Base-by-base conservation (phyloP, 441 rosid species). In the Adansonia grandidieri region DNA sequence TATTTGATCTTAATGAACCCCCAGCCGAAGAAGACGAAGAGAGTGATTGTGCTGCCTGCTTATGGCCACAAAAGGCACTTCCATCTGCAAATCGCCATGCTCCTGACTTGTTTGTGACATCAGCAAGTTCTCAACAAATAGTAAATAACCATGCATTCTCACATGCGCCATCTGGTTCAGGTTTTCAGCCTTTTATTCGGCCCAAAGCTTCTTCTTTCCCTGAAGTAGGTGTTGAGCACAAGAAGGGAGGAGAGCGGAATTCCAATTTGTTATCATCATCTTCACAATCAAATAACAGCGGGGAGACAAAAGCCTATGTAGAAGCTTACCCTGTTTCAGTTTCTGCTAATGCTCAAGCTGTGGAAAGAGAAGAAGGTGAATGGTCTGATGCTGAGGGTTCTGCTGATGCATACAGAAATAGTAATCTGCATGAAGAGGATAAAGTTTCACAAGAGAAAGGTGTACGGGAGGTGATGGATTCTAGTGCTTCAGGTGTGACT, bases 361-460 rank as follows among this genome's bases (percentile, higher is more conserved):
- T 83, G 53, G 99, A 96, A 80, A 91, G 94, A 86, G 99, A 96
- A 91, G 99, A 96, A 89, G 98, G 99, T 74, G 99, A 96, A 79
- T 96, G 90, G 97, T 90, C 88, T 66, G 98, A 96, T 73, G 83
- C 82, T 8, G 98, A 92, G 79, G 90, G 84, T 63, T 80, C 88
- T 73, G 86, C 84, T 71, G 86, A 79, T 86, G 89, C 80, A 44
- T 73, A 75, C 79, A 76, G 80, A 56, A 75, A 84, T 73, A 71
- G 74, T 69, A 58, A 71, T 53, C 65, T 81, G 65, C 84, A 28
- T 75, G 87, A 81, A 76, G 84, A 78, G 64, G 85, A 82, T 40
- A 83, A 80, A 81, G 78, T 78, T 80, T 85, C 80, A 20, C 85
- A 79, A 77, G 87, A 83, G 63, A 82, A 64, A 62, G 85, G 60